phyloP scores from a whole-genome alignment of 2,329 filamentous ascomycete genomes.

The Trichoderma aggressivum region DNA sequence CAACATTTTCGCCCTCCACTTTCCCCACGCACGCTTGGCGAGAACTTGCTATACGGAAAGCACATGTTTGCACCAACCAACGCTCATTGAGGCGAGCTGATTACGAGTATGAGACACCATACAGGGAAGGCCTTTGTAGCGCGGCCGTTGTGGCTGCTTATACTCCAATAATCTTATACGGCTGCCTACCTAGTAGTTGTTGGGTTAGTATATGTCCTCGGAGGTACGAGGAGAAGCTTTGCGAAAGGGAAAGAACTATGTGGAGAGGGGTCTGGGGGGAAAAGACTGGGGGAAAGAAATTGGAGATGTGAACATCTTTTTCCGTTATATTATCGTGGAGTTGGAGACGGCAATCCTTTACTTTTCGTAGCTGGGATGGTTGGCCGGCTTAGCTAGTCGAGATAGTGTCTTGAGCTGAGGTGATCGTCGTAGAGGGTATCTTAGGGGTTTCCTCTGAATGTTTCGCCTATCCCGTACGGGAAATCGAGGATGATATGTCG shows the following conservation, averaged over 20 bases:
- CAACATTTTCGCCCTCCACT: not conserved
- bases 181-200: not conserved
- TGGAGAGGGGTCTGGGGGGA: not conserved
- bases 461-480: too few relatives aligned
- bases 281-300: not conserved
- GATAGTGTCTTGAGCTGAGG: not conserved
- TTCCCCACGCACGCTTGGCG: not conserved
- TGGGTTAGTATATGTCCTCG: not conserved
- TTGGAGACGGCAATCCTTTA: not conserved
- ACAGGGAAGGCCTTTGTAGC: not conserved
- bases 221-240: not conserved
- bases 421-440: too few relatives aligned
- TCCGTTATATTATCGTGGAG: conserved; percentile 12
- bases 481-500: too few relatives aligned
- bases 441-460: too few relatives aligned
- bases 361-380: not conserved
- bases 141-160: not conserved
- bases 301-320: not conserved
- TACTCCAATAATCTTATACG: not conserved
- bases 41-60: not conserved
- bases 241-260: not conserved
- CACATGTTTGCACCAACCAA: not conserved
- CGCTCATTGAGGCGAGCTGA: not conserved
- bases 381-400: not conserved
- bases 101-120: not conserved